Base-by-base conservation (phyloP, 495 filamentous ascomycete genomes). In the Cenococcum geophilum region DNA sequence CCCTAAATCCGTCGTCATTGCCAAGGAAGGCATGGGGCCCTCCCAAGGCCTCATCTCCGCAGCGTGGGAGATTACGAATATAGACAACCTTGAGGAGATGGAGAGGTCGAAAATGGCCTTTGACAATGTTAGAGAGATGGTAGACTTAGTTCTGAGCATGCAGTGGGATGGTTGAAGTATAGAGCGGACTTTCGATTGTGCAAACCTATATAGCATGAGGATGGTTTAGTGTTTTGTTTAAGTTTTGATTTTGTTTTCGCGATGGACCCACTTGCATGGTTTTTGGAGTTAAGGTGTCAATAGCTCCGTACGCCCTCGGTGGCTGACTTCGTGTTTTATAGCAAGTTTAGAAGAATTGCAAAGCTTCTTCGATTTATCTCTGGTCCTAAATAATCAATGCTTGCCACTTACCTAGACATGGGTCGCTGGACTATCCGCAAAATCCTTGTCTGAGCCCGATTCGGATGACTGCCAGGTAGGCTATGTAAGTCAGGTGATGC, bases 111-210 rank as follows among this genome's bases (percentile, higher is more conserved):
- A 20, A 23, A 34, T 25, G 10, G 47, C 27, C 25, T 53, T 34
- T 47, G 58, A 52, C 34, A 25, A 56, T 52, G 58, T 25, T 16
- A 43, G 49, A 11, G 58, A 60, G 48, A 36, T 60, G 6, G 36
- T 21, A 4, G 58, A 60, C 11, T 1, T 60, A 20, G 36, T 60
- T n/a, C n/a, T 60, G 32, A 42, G 49, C 18, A 60, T 60, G 47
- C n/a, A 34, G 35, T 60, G 25, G 25, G 58, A 60, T 53, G 58
- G 49, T 42, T 60, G 49, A 52, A 16, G 21, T 4, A 52, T 52
- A 32, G 49, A 25, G 18, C 27, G 27, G 6, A 6, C 8, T 51
- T 51, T 23, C 21, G 48, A 16, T 52, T 52, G 8, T 52, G 25
- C 18, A 52, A 27, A 52, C 22, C 45, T 49, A 11, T 25, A 25